phyloP scores from a whole-genome alignment of 768 basidiomycete genomes.

The Clitopilus passeckerianus region DNA sequence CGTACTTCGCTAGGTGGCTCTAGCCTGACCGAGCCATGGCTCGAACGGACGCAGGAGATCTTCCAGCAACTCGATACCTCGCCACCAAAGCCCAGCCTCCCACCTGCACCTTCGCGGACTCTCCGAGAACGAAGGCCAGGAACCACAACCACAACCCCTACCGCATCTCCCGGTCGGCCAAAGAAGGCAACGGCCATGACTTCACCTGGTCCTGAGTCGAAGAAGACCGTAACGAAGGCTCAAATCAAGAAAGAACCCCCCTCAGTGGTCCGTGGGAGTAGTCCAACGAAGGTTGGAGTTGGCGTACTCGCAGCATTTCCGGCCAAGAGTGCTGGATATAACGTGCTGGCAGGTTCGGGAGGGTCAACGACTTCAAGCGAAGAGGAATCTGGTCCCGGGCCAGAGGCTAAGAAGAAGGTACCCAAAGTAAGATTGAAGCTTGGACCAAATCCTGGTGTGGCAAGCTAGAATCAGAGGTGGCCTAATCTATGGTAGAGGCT shows the following conservation, averaged over 20 bases:
- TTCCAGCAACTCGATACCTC: conserved; percentile 39
- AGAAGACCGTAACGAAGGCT: neutral
- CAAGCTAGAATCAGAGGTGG: conserved; percentile 2
- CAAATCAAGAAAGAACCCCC: neutral
- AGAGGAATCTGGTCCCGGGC: neutral
- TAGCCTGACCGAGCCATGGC: conserved; percentile 43
- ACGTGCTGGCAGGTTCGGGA: neutral
- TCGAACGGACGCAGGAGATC: conserved; percentile 48
- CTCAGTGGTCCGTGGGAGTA: neutral
- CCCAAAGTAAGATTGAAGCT: conserved; percentile 56
- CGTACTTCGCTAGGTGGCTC: conserved; percentile 31
- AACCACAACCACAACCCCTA: conserved; percentile 8
- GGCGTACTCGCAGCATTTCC: neutral
- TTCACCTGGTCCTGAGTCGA: neutral
- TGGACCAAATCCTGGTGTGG: conserved; percentile 23
- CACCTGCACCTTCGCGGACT: conserved; percentile 7
- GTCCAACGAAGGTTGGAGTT: neutral
- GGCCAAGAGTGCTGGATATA: neutral
- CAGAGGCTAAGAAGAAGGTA: conserved; percentile 40
- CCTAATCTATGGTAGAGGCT: too few species aligned
- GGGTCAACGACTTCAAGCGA: neutral
- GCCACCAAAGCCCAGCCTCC: neutral
- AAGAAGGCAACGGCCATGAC: neutral
- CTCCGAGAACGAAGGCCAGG: conserved; percentile 9
- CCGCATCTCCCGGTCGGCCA: conserved; percentile 3